Percentiles rank a stretch among this genome's conserved stretches.
These are phyloP conservation scores for Penicillium mononematosum DNA, from an alignment of 495 filamentous ascomycete species.

Conservation along the genomic window DNA sequence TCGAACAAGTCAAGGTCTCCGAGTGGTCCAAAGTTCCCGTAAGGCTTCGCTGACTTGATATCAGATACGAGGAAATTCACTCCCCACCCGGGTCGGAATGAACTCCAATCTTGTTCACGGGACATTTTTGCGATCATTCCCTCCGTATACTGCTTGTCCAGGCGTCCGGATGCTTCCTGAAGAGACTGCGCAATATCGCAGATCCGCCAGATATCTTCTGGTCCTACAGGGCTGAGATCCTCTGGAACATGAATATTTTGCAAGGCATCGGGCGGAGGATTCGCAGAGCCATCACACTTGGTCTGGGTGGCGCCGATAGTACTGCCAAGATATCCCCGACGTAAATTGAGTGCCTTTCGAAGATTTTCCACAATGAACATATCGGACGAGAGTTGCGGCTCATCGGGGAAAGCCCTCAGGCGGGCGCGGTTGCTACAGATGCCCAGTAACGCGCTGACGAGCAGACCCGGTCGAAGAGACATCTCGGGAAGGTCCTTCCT, in stretches of 20 bases:
- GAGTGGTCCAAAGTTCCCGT: neutral
- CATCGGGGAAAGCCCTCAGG: neutral
- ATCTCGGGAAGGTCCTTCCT: neutral
- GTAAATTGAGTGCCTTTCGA: neutral
- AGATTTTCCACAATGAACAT: neutral
- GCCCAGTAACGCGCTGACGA: neutral
- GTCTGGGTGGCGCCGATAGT: neutral
- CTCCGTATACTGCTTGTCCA: neutral
- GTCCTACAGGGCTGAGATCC: neutral
- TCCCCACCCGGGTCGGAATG: neutral
- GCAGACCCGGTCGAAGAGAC: neutral
- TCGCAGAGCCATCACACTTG: neutral
- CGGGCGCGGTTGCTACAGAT: neutral
- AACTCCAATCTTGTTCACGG: neutral
- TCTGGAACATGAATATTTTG: neutral
- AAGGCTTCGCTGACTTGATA: neutral
- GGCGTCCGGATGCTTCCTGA: neutral
- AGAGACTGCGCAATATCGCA: neutral
- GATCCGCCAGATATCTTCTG: neutral
- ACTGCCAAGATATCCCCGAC: neutral
- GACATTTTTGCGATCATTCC: neutral
- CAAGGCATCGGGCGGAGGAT: neutral
- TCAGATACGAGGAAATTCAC: neutral
- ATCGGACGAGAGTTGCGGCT: neutral
- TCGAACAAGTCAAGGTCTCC: neutral